phyloP scores from a whole-genome alignment of 768 basidiomycete species.

The Boletus subparvulus region DNA sequence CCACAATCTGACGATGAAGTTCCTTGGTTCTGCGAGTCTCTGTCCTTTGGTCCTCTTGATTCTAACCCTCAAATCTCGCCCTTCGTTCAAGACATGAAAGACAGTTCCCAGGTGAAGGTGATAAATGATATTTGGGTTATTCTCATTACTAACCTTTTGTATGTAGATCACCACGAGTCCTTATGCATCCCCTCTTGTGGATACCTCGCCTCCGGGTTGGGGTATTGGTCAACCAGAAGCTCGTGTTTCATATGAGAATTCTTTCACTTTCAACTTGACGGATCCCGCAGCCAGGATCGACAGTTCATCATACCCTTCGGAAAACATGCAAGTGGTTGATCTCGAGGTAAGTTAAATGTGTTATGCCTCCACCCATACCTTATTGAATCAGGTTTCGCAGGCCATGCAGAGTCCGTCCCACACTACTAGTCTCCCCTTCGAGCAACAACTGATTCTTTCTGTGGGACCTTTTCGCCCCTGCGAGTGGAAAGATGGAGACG shows the following conservation, averaged over 20 bases:
- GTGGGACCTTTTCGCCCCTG: not conserved
- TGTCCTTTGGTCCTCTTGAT: not conserved
- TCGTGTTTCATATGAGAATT: not conserved
- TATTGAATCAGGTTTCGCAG: not conserved
- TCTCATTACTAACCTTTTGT: not conserved
- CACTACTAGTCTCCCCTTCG: not conserved
- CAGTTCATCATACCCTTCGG: not conserved
- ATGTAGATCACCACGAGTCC: not conserved
- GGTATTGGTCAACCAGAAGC: not conserved
- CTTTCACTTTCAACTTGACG: not conserved
- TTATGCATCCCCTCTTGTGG: not conserved
- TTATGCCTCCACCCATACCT: not conserved
- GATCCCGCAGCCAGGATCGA: not conserved
- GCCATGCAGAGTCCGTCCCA: not conserved
- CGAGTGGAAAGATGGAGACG: conserved; percentile 4
- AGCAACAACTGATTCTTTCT: not conserved
- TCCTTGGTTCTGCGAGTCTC: not conserved
- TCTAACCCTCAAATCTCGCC: not conserved
- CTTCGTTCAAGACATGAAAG: not conserved
- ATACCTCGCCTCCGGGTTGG: too few species aligned
- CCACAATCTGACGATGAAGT: not conserved
- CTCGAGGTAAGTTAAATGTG: not conserved
- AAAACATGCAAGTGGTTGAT: not conserved
- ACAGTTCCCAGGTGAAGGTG: not conserved
- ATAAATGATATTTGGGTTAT: not conserved